Base-by-base conservation (phyloP, 2,329 filamentous ascomycete genomes). In the Zelopaecilomyces penicillatus region DNA sequence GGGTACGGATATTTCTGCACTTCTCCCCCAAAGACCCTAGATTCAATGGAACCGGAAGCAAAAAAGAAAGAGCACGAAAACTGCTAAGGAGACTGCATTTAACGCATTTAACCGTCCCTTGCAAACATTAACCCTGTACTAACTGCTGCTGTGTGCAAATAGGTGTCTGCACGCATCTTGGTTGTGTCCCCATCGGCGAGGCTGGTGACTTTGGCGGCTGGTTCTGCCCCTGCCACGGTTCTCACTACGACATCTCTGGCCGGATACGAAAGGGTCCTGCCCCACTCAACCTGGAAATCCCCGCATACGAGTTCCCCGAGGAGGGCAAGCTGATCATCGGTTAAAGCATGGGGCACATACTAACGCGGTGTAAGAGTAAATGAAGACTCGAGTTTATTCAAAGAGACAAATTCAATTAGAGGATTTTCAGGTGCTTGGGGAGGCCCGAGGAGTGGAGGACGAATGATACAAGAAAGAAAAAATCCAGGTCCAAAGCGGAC, bases 161-260 rank as follows among this genome's bases (percentile, higher is more conserved):
- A 91, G 87, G 89, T 73, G 91, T 98, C 71, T 98, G 93, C 85
- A 98, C 93, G 63, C 93, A 98, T 73, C 76, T 98, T 65, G 93
- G 93, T 73, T 98, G 93, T 80, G 93, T 98, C 58, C 93, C 93
- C 65, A 98, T 98, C 62, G 93, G 94, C 63, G 93, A 98, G 77
- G 88, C 93, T 54, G 93, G 93, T 68, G 94, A 98, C 72, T 98
- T 76, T 63, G 93, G 93, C 67, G 93, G 93, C 65, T 98, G 93
- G 93, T 98, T 98, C 85, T 98, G 93, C 78, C 93, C 93, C 55
- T 98, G 93, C 86, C 93, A 98, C 81, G 93, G 93, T 70, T 96
- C 90, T 58, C 93, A 98, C 79, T 98, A 98, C 82, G 93, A 98
- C 69, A 97, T 98, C 69, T 97, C 90, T 54, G 93, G 93, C 68